These are phyloP conservation scores for Fusarium siculi DNA, from an alignment of 2,329 filamentous ascomycete genomes.

Conservation along the genomic window DNA sequence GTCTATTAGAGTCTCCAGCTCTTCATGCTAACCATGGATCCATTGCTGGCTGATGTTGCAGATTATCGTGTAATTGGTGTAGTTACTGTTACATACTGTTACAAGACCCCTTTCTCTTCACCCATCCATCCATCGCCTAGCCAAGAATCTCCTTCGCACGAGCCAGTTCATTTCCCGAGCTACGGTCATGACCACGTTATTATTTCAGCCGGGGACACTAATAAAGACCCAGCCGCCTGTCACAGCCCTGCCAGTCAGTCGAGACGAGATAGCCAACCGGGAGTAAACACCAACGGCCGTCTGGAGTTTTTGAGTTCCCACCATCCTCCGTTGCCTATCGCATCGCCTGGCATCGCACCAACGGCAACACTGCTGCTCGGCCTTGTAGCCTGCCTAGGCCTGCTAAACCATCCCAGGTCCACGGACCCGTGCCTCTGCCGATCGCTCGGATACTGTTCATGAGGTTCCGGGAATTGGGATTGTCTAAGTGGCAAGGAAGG, in stretches of 20 bases:
- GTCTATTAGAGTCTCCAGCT: constrained; percentile 11
- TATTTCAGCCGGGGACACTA: constrained; percentile 19
- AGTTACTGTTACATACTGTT: neutral
- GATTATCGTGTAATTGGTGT: constrained; percentile 4
- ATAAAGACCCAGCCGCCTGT: constrained; percentile 26
- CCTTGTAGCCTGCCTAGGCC: neutral
- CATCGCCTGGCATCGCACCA: neutral
- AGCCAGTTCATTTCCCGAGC: constrained; percentile 34
- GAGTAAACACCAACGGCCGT: constrained; percentile 12
- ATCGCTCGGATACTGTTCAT: constrained; percentile 41
- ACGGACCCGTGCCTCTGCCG: constrained; percentile 40
- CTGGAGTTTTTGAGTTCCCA: constrained; percentile 29
- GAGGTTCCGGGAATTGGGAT: constrained; percentile 34
- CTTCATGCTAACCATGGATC: constrained; percentile 5
- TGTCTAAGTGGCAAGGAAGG: constrained; percentile 24
- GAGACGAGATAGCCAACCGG: constrained; percentile 31
- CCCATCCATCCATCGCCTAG: constrained; percentile 19
- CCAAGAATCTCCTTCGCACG: constrained; percentile 35
- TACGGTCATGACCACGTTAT: constrained; percentile 28
- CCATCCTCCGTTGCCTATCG: constrained; percentile 7
- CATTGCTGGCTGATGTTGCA: constrained; percentile 6
- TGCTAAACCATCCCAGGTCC: constrained; percentile 24
- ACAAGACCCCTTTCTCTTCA: constrained; percentile 30
- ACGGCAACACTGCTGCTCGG: constrained; percentile 7
- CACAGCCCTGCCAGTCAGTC: constrained; percentile 34